These are phyloP conservation scores for Parascedosporium putredinis DNA, from an alignment of 2,329 filamentous ascomycete species.

Conservation along the genomic window DNA sequence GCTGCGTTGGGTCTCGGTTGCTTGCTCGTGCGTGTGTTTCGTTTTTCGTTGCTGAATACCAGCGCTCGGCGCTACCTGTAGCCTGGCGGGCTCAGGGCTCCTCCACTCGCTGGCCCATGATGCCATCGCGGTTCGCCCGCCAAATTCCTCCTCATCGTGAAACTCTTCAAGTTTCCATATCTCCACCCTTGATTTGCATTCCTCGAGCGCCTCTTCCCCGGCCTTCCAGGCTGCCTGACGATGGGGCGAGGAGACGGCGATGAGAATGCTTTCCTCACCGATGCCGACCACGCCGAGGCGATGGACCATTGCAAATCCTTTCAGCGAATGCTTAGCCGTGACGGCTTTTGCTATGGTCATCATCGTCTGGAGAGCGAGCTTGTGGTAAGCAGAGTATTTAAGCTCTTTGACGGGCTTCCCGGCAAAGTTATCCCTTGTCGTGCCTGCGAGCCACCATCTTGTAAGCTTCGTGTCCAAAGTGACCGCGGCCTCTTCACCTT, in stretches of 20 bases:
- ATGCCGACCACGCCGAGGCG: constrained; percentile 77
- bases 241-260: constrained; percentile 77
- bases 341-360: constrained; percentile 50
- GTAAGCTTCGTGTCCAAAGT: neutral
- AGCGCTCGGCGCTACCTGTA: no score
- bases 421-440: constrained; percentile 66
- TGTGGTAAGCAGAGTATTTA: constrained; percentile 63
- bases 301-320: constrained; percentile 71
- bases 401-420: constrained; percentile 63
- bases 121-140: constrained; percentile 77
- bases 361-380: constrained; percentile 60
- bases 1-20: no score
- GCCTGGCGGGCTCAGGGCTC: constrained; percentile 11
- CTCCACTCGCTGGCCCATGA: constrained; percentile 38
- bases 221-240: constrained; percentile 76
- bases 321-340: constrained; percentile 50
- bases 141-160: constrained; percentile 65
- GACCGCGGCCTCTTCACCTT: no score
- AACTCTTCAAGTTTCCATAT: constrained; percentile 95
- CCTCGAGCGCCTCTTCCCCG: constrained; percentile 80
- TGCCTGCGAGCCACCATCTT: constrained; percentile 36
- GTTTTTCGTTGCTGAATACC: no score
- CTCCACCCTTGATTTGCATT: constrained; percentile 79
- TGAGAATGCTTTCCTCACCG: constrained; percentile 85
- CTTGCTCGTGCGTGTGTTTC: no score